Base-by-base conservation (phyloP, 306 rosid species). In the Trifolium dubium region DNA sequence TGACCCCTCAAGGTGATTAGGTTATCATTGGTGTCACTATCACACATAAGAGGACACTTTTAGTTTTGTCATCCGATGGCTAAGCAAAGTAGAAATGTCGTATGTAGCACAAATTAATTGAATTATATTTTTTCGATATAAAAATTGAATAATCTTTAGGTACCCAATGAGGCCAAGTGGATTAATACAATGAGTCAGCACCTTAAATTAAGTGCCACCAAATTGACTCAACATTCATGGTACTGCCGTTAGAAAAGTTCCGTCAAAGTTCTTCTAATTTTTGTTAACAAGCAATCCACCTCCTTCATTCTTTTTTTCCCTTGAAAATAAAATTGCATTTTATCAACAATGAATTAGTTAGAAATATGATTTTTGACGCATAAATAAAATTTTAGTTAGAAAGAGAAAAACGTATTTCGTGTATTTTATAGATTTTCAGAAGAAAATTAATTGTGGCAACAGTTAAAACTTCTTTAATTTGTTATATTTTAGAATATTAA, bases 161-260 rank as follows among this genome's bases (percentile, higher is more conserved):
- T 11, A 70, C 67, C 30, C 13, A 37, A 41, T 5, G 30, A 32
- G 35, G 19, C 64, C n/a, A 65, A 53, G 30, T 7, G 11, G 83
- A 79, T 65, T 39, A 47, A 11, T 28, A 7, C 18, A 35, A 71
- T 31, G 75, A 47, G 80, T 72, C 79, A 72, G 60, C 82, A 67
- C 71, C 71, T 8, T 4, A 37, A 35, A 3, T 18, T 17, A n/a
- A 28, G 28, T 47, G 40, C 10, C 43, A 47, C n/a, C 64, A 65
- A 64, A 40, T 71, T 79, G 81, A 70, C 69, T 78, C 59, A 58
- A 31, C 40, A 23, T 37, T 14, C 15, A 55, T 23, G 23, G 23
- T 18, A 10, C 53, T 55, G 3, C 39, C 39, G 6, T 23, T 31
- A n/a, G 3, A 70, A 76, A 76, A 61, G 59, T 64, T 65, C 72